Evolutionary conservation across 441 rosid species (phyloP), one percentile per base, ranked within the genome.

Genomic region (Syzygium malaccense): DNA sequence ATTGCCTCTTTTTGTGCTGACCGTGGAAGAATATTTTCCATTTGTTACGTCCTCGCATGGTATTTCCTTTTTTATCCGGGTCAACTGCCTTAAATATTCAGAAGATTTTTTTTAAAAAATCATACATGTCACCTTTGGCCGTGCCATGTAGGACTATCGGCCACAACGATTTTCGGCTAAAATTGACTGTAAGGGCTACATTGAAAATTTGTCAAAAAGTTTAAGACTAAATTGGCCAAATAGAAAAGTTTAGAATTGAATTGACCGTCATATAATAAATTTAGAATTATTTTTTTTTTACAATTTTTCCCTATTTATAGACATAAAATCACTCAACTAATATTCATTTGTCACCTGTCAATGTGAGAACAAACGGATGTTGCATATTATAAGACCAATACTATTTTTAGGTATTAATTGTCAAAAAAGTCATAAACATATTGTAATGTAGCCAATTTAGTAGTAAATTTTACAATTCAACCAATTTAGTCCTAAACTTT

Each of bases 391-490:
- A 54, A 15, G 18, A 54, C 55, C 55, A 54, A 54, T 54, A 54
- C 55, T 54, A 54, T 54, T 54, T 53, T 53, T 53, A 14, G 55
- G 55, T 54, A 54, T 2, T 54, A 57, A 28, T 57, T 57, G 1
- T 57, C 60, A 7, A 54, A 54, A 15, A 54, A 54, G 7, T 54
- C 55, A 15, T 15, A 54, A 54, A 54, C 7, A 14, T 54, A 13
- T 54, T 54, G 19, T 54, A 54, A 54, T 54, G 55, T 54, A 18
- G 55, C 55, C 55, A 53, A 14, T 54, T 54, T 4, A 54, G 15
- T 15, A 0, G 15, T 54, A 4, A 54, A 57, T 2, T 0, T 57
- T 57, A 12, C 60, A 56, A 56, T 55, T 55, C 11, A 0, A 0
- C 4, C 12, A 55, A 55, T 55, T 55, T 20, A 55, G 19, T 55